Base-by-base conservation (phyloP, 306 rosid species). In the Sophora flavescens region DNA sequence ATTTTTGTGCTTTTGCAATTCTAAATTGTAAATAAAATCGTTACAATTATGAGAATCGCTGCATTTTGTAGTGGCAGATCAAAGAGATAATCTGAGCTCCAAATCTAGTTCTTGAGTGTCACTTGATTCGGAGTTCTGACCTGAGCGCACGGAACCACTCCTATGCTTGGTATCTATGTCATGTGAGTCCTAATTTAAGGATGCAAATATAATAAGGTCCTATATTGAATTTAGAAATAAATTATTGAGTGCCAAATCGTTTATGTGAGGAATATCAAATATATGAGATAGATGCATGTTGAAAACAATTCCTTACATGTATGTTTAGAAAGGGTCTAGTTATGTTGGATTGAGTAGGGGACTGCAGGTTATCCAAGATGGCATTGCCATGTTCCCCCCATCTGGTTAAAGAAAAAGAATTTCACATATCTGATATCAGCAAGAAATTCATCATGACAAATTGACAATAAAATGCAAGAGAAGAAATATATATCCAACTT, bases 1-100 rank as follows among this genome's bases (percentile, higher is more conserved):
- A 16, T 45, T n/a, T 10, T 47, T 77, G 10, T 52, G 36, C 67
- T 30, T 67, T 26, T 65, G 68, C 68, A 70, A 58, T 50, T 70
- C 70, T 75, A 48, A 78, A 12, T 9, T 47, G 47, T 28, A 61
- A 56, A 47, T 38, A 15, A 74, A 45, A 51, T 45, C 51, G 59
- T 54, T 63, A 63, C 48, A 38, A 12, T 16, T 8, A 45, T 44
- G 38, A 61, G 73, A 68, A 76, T n/a, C 22, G 36, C 52, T 62
- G 58, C 81, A 50, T 16, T 13, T 38, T 56, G 47, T 4, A 48
- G 38, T 33, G 53, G 80, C 30, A 54, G 30, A 64, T 78, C 72
- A 88, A 60, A 86, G 87, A 65, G 96, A 92, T 67, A 95, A 76
- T 89, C 93, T 90, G 70, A 94, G 96, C 89, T 92, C 98, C 91